A percentile compares a stretch with the other conserved stretches of the same genome.
These are phyloP conservation scores for Myxozyma udenii DNA, from an alignment of 805 yeast species.

Conservation along the genomic window DNA sequence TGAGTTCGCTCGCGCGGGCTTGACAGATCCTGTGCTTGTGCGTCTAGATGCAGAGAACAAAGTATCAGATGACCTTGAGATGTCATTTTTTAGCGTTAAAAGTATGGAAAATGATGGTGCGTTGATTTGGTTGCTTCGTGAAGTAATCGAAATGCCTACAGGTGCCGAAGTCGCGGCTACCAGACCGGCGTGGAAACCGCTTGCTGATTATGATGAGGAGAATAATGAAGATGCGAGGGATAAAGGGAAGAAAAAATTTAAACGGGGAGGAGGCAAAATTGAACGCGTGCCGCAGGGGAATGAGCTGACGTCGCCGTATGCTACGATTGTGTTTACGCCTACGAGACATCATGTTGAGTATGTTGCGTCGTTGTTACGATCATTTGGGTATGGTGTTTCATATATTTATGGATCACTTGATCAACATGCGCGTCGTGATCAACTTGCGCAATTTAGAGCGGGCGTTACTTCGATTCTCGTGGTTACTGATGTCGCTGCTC, in stretches of 20 bases:
- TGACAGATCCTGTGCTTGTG: slow-evolving; percentile 85
- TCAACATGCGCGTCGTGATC: slow-evolving; percentile 90
- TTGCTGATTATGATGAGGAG: slow-evolving; percentile 47
- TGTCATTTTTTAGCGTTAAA: slow-evolving; percentile 80
- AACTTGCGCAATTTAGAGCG: slow-evolving; percentile 74
- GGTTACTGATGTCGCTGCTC: slow-evolving; percentile 87
- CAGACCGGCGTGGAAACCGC: slow-evolving; percentile 36
- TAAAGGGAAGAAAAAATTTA: slow-evolving; percentile 2
- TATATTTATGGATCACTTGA: slow-evolving; percentile 92
- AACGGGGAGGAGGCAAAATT: not conserved
- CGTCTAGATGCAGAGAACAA: slow-evolving; percentile 91
- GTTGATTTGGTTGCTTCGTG: slow-evolving; percentile 69
- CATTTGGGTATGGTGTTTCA: slow-evolving; percentile 81
- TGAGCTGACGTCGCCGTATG: slow-evolving; percentile 75
- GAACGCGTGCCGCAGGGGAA: slow-evolving; percentile 72
- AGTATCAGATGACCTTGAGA: slow-evolving; percentile 83
- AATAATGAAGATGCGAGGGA: slow-evolving; percentile 40
- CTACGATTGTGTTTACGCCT: slow-evolving; percentile 93
- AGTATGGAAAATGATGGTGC: slow-evolving; percentile 88
- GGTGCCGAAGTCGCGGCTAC: slow-evolving; percentile 65
- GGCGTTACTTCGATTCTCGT: slow-evolving; percentile 85
- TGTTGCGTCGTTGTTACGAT: slow-evolving; percentile 62
- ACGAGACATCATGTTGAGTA: slow-evolving; percentile 98
- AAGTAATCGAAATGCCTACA: slow-evolving; percentile 74
- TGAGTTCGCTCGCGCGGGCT: slow-evolving; percentile 96